These are phyloP conservation scores for Fusarium scirpi DNA, from an alignment of 2,329 filamentous ascomycete genomes.

Conservation along the genomic window DNA sequence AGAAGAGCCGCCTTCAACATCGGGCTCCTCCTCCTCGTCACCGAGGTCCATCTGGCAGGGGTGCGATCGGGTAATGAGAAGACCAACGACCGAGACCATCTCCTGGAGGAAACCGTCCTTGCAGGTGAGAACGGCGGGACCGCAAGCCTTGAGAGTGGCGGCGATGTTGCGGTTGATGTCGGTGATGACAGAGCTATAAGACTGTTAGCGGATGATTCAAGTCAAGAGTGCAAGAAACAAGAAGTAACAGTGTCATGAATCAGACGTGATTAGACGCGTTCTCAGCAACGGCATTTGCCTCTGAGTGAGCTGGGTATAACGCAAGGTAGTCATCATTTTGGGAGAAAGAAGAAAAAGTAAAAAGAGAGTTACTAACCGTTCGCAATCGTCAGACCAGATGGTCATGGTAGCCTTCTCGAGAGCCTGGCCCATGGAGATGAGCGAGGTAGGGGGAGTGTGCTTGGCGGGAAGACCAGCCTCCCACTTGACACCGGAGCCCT, in stretches of 20 bases:
- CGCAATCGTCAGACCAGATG: constrained; percentile 89
- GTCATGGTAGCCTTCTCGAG: constrained; percentile 86
- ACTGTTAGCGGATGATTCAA: constrained; percentile 56
- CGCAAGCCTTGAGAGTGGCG: constrained; percentile 89
- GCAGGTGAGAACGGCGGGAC: constrained; percentile 84
- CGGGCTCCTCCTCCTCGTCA: constrained; percentile 80
- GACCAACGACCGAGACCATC: constrained; percentile 78
- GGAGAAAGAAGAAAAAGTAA: constrained; percentile 40
- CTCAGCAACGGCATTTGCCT: constrained; percentile 91
- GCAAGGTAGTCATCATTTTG: constrained; percentile 85
- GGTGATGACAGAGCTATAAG: constrained; percentile 81
- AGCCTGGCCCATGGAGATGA: constrained; percentile 87
- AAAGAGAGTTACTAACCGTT: constrained; percentile 77
- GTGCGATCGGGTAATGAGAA: constrained; percentile 90
- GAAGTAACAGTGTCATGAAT: constrained; percentile 47
- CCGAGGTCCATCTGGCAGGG: constrained; percentile 92
- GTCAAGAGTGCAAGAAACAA: constrained; percentile 39
- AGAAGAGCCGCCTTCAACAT: constrained; percentile 80
- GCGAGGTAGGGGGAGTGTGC: constrained; percentile 79
- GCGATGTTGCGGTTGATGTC: constrained; percentile 96
- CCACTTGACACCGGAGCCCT: constrained; percentile 82
- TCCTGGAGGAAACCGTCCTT: constrained; percentile 77
- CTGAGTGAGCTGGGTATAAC: constrained; percentile 99
- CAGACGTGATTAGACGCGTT: constrained; percentile 70
- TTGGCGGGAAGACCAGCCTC: constrained; percentile 86